Evolutionary conservation across 1,284 basidiomycete genomes (phyloP), one percentile per base, ranked within the genome.

Genomic region (Ustilago trichophora): DNA sequence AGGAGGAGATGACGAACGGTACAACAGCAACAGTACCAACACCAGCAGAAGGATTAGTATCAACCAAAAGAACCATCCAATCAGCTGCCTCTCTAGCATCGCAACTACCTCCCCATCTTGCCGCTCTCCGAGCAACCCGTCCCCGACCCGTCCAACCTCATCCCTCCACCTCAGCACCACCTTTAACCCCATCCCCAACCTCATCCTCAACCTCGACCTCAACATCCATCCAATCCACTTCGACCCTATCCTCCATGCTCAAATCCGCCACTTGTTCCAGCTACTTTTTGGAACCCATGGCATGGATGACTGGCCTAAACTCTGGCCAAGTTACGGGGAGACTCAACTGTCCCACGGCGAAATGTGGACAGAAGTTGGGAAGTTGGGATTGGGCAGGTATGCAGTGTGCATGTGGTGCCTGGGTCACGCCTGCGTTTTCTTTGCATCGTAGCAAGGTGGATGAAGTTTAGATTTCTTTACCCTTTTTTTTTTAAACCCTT

Each of bases 351-450:
- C 95, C 95, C 2, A 94, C 93, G 79, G 86, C 88, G 71, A 92
- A 91, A 79, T 98, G 95, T 75, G 86, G 86, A 0, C 88, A 87
- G 16, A 98, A 98, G 83, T 86, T 98, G 21, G 95, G 95, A 5
- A 95, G 90, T 78, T 98, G 90, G 79, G 93, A 96, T 82, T 98
- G 95, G 95, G 92, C 94, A 4, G 95, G 95, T 1, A 88, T 92
- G 40, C 88, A 90, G 79, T 97, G 93, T 81, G 90, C 90, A 19
- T 97, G 93, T 32, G 79, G 79, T 5, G 76, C 76, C 2, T 81
- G 79, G 79, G 68, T 71, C 21, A 71, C 73, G 0, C 69, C 93
- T 88, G 92, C 92, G 0, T 95, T 96, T 80, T 93, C 92, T 74
- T 90, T 96, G 55, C 88, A 89, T 75, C 85, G 90, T 26, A 91